These are phyloP conservation scores for Corylus heterophylla DNA, from an alignment of 306 rosid genomes.

Conservation along the genomic window DNA sequence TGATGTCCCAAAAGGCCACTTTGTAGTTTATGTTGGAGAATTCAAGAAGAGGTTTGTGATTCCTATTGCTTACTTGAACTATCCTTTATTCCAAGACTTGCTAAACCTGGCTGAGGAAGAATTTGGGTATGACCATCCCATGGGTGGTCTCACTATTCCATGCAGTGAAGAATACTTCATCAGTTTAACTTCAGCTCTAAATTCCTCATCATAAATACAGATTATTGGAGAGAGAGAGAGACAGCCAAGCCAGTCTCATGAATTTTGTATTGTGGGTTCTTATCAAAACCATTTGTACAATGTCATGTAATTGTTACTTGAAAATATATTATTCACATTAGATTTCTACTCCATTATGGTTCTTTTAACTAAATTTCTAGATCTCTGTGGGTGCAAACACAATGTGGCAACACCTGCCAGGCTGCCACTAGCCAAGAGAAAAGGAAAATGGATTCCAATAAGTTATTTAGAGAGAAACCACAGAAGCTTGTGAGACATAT, in stretches of 20 bases:
- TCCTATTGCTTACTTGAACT: constrained; percentile 82
- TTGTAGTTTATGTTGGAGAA: constrained; percentile 88
- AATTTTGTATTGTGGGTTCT: constrained; percentile 12
- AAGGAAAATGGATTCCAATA: no score
- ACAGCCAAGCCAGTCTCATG: constrained; percentile 25
- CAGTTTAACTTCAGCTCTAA: constrained; percentile 63
- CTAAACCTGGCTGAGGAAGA: constrained; percentile 82
- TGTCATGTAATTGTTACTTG: constrained; percentile 32
- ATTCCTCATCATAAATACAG: constrained; percentile 21
- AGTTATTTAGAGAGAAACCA: no score
- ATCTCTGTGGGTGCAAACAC: neutral
- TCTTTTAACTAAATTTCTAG: neutral
- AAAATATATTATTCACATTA: constrained; percentile 26
- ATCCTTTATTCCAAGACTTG: constrained; percentile 80
- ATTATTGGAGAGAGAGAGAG: constrained; percentile 25
- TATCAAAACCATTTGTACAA: constrained; percentile 9
- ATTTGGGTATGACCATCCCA: constrained; percentile 85
- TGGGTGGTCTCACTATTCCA: constrained; percentile 92
- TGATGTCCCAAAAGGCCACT: constrained; percentile 91
- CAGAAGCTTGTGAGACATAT: no score
- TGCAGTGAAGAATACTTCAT: constrained; percentile 83
- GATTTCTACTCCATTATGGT: constrained; percentile 15
- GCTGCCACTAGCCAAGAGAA: no score
- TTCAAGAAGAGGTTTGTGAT: constrained; percentile 76
- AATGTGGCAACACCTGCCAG: no score